Evolutionary conservation across 1,139 yeast species (phyloP), one percentile per base, ranked within the genome.

Genomic region (Lodderomyces jiufengensis): DNA sequence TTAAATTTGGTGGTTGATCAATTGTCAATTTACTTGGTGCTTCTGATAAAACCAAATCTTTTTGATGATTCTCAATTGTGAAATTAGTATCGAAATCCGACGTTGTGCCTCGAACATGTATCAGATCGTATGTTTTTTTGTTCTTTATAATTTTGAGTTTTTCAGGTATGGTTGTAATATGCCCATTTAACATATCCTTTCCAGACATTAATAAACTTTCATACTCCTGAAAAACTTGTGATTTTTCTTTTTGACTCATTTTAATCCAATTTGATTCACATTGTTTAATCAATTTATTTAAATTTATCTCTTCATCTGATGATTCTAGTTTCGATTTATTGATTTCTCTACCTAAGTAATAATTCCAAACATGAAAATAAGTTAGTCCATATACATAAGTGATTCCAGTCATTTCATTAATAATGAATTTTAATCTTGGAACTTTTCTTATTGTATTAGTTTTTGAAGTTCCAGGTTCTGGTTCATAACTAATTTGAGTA

Each of bases 161-260:
- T 7, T n/a, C n/a, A n/a, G n/a, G n/a, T n/a, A n/a, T n/a, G n/a
- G n/a, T n/a, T n/a, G n/a, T n/a, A n/a, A 66, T 45, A 40, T 58
- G 38, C 2, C 73, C 73, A 28, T 46, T 46, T 29, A 53, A 46
- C 22, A 65, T 52, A 37, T 61, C 66, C 30, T 52, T 49, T 0
- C 73, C 73, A 25, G 41, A 44, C 23, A 47, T 44, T 31, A 62
- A 39, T n/a, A 65, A 43, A 9, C 49, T 44, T 16, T 54, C 48
- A 36, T 63, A 66, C 29, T 61, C 66, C 13, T 43, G 49, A 6
- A 57, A 38, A 27, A 54, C 52, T 5, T 32, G 36, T 11, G 9
- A 14, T 16, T 55, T 56, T 29, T 55, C 54, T 9, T 49, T 54
- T 24, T 43, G 39, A 9, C 48, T 42, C 54, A 66, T 39, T 9